Conservation (phyloP, 164 flowering plant genomes). For the Liquidambar formosana region DNA sequence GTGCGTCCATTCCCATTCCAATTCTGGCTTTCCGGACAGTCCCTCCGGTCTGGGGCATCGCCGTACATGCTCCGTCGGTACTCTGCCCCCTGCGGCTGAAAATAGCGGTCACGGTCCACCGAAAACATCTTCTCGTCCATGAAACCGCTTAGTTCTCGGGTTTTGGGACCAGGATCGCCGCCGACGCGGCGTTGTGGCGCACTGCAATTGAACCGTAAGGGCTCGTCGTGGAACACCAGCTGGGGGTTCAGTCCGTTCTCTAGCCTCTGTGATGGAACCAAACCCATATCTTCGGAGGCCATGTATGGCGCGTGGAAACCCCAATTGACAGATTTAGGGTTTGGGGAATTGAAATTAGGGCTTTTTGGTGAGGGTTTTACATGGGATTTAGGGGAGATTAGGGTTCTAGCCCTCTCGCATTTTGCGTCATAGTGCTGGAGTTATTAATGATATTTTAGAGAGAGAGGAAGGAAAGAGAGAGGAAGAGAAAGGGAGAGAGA, state of each 20-base stretch:
- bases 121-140: slow-evolving; percentile 47
- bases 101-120: slow-evolving; percentile 31
- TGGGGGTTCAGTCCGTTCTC: slow-evolving; percentile 47
- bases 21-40: slow-evolving; percentile 22
- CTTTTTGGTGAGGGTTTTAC: not conserved
- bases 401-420: not conserved
- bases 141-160: slow-evolving; percentile 47
- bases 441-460: not conserved
- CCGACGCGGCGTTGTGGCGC: slow-evolving; percentile 25
- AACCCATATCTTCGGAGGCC: slow-evolving; percentile 48
- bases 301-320: slow-evolving; percentile 3
- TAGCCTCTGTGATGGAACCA: slow-evolving; percentile 33
- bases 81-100: slow-evolving; percentile 30
- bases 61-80: slow-evolving; percentile 23
- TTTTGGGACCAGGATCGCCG: slow-evolving; percentile 48
- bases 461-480: slow-evolving; percentile 3
- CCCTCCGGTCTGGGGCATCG: not conserved
- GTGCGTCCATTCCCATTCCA: slow-evolving; percentile 41
- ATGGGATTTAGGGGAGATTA: not conserved
- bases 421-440: not conserved
- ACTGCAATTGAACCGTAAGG: slow-evolving; percentile 31
- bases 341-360: slow-evolving; percentile 1
- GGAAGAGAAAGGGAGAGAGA: not conserved
- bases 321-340: not conserved
- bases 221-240: slow-evolving; percentile 56